Evolutionary conservation across 306 rosid species (phyloP), one percentile per base, ranked within the genome.

Genomic region (Elaeagnus macrophylla): DNA sequence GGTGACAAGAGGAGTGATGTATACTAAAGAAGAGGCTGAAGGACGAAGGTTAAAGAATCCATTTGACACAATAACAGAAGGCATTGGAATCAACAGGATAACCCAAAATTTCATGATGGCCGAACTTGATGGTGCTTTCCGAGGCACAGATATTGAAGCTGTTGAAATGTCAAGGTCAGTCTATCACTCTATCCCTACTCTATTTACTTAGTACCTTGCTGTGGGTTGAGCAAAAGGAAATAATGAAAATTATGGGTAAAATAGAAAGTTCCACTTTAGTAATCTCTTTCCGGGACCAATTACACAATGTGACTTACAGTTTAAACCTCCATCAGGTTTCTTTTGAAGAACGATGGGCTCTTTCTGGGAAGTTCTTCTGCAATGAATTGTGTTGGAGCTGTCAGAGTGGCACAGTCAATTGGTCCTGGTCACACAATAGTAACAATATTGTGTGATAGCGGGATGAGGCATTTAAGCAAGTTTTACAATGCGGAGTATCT

Each of bases 381-480:
- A 46, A 85, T 89, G 89, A 89, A 89, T 66, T 89, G 95, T 73
- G 84, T 89, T n/a, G 95, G 95, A 70, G 97, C 95, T 14, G 93
- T 89, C 56, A 80, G 78, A 75, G 70, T 69, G 47, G 97, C 97
- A 6, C 89, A 78, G 64, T 41, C 78, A 57, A 18, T 85, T 52
- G 97, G 97, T 49, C 83, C 95, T 37, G 89, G 95, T 68, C 94
- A 86, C 69, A 87, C 85, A 17, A 76, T 91, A 53, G 99, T 86
- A 48, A 86, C 99, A 50, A 84, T 91, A 62, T 86, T 91, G 36
- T 91, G 96, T 11, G 95, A 91, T 62, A 84, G 71, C 59, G 95
- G 99, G 54, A 91, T 87, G 94, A 84, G 96, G 75, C 99, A 91
- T 66, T 72, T 87, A 71, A 91, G 99, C 77, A 87, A 87, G 72